phyloP scores from a whole-genome alignment of 2,329 filamentous ascomycete species.

The Macrophomina tecta region DNA sequence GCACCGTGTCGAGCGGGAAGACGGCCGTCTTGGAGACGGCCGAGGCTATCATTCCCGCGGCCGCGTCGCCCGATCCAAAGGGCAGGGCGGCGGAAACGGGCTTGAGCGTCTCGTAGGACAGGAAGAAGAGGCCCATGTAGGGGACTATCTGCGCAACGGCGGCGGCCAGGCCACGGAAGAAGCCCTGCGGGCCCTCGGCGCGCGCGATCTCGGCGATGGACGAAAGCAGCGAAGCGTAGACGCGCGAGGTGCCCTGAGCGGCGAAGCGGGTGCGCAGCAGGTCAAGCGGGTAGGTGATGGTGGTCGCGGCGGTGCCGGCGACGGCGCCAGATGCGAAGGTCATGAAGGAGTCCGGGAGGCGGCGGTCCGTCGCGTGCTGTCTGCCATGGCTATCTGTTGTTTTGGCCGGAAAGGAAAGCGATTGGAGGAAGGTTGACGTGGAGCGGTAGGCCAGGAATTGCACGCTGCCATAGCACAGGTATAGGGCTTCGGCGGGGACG shows the following conservation, averaged over 20 bases:
- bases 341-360: constrained; percentile 70
- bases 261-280: constrained; percentile 93
- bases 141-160: constrained; percentile 88
- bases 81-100: constrained; percentile 59
- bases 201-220: constrained; percentile 75
- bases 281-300: constrained; percentile 88
- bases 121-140: constrained; percentile 97
- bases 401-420: constrained; percentile 46
- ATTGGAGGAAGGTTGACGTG: constrained; percentile 69
- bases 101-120: constrained; percentile 78
- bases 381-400: constrained; percentile 30
- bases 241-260: constrained; percentile 80
- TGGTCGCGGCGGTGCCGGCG: constrained; percentile 83
- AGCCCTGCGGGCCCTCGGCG: constrained; percentile 78
- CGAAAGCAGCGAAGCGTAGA: constrained; percentile 75
- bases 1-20: constrained; percentile 89
- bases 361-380: background rate
- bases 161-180: constrained; percentile 85
- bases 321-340: constrained; percentile 83
- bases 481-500: constrained; percentile 91
- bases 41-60: constrained; percentile 80
- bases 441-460: constrained; percentile 91
- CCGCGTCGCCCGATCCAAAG: constrained; percentile 81
- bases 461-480: constrained; percentile 85
- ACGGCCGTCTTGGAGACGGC: constrained; percentile 85